These are phyloP conservation scores for Spathaspora arborariae DNA, from an alignment of 805 yeast species.

Conservation along the genomic window DNA sequence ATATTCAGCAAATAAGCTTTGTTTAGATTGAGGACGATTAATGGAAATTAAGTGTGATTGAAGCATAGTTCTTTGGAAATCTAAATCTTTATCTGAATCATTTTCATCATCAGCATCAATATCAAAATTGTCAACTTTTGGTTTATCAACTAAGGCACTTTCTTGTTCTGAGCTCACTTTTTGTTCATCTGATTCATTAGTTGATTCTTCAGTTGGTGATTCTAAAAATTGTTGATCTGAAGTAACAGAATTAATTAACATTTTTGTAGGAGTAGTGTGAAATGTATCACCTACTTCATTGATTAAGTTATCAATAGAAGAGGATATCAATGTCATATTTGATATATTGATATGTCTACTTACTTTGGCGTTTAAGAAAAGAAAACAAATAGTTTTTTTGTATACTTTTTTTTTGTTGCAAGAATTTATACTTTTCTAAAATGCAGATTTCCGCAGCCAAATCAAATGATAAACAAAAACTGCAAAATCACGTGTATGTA, in stretches of 20 bases:
- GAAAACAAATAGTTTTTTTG: not conserved
- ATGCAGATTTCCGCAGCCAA: slow-evolving; percentile 1
- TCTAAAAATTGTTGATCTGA: not conserved
- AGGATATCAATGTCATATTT: slow-evolving; percentile 3
- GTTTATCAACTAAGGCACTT: not conserved
- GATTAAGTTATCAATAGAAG: slow-evolving; percentile 4
- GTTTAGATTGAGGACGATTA: slow-evolving; percentile 4
- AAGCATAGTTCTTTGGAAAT: slow-evolving; percentile 7
- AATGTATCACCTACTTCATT: not conserved
- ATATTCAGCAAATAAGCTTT: slow-evolving; percentile 3
- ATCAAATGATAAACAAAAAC: not conserved
- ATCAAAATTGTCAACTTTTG: not conserved
- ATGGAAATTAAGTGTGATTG: slow-evolving; percentile 4
- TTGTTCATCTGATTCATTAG: not conserved
- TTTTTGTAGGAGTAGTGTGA: not conserved
- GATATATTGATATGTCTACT: not conserved
- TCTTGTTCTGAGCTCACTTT: not conserved
- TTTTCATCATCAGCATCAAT: not conserved
- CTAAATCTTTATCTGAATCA: not conserved
- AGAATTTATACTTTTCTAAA: not conserved
- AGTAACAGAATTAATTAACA: not conserved
- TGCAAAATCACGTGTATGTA: not conserved
- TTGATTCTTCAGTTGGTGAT: not conserved
- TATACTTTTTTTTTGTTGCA: not conserved
- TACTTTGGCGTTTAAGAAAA: not conserved